A percentile compares a stretch with the other conserved stretches of the same genome.
Evolutionary conservation across 257 asterid genomes (phyloP).

Genomic region (Mitragyna speciosa): DNA sequence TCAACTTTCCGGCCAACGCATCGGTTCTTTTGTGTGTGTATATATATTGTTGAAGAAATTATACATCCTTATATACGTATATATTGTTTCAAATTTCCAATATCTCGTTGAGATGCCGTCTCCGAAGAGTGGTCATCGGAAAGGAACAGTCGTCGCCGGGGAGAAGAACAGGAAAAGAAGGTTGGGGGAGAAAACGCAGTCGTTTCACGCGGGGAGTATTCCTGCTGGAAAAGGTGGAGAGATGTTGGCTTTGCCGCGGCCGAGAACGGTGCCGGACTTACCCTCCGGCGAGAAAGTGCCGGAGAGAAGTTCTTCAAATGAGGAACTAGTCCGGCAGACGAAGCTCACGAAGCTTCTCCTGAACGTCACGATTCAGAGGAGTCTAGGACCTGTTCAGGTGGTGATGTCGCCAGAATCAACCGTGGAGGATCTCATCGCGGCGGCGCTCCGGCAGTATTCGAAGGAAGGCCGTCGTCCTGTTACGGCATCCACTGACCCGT

Average conservation of each 20-base stretch:
- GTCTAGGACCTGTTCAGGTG: slow-evolving; percentile 75
- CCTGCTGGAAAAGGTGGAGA: slow-evolving; percentile 4
- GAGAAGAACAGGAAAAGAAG: slow-evolving; percentile 61
- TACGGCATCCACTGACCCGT: slow-evolving; percentile 34
- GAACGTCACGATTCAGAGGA: slow-evolving; percentile 80
- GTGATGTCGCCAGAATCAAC: slow-evolving; percentile 68
- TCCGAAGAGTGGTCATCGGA: slow-evolving; percentile 54
- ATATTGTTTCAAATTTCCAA: not conserved
- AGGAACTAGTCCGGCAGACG: slow-evolving; percentile 16
- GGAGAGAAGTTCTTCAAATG: not conserved
- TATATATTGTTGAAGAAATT: not conserved
- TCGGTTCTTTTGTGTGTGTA: not conserved
- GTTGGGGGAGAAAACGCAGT: slow-evolving; percentile 53
- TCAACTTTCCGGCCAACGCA: not conserved
- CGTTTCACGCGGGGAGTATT: slow-evolving; percentile 49
- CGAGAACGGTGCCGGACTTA: slow-evolving; percentile 77
- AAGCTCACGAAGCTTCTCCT: slow-evolving; percentile 67
- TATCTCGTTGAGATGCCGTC: slow-evolving; percentile 53
- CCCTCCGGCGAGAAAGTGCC: slow-evolving; percentile 8
- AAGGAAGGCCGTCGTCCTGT: slow-evolving; percentile 71
- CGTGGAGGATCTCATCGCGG: slow-evolving; percentile 66
- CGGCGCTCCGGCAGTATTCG: slow-evolving; percentile 59
- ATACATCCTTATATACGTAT: not conserved
- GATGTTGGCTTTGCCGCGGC: slow-evolving; percentile 44
- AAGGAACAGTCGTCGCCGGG: slow-evolving; percentile 29